phyloP scores from a whole-genome alignment of 768 basidiomycete genomes.

The Rhizopogon sp. region DNA sequence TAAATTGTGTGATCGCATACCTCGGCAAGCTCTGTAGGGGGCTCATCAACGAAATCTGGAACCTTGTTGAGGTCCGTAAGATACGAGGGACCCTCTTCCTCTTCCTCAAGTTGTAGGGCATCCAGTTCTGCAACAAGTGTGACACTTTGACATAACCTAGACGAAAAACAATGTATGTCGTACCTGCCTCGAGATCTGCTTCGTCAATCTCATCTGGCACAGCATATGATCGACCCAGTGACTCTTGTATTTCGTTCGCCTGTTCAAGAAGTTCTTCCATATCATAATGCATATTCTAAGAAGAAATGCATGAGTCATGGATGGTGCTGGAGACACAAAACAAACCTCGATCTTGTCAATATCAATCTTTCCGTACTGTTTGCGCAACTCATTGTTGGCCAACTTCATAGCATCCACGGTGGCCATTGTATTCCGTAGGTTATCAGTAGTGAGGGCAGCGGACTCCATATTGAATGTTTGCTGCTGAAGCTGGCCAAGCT shows the following conservation, averaged over 20 bases:
- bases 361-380: constrained; percentile 96
- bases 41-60: constrained; percentile 90
- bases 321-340: background rate
- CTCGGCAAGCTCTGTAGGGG: constrained; percentile 68
- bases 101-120: constrained; percentile 86
- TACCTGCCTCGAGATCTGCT: constrained; percentile 94
- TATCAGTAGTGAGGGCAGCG: constrained; percentile 93
- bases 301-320: background rate
- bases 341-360: constrained; percentile 97
- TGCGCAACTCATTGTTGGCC: constrained; percentile 94
- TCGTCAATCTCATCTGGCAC: constrained; percentile 98
- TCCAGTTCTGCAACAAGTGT: constrained; percentile 67
- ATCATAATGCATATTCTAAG: constrained; percentile 89
- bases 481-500: constrained; percentile 85
- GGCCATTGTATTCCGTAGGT: constrained; percentile 97
- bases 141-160: constrained; percentile 1
- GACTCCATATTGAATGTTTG: constrained; percentile 99
- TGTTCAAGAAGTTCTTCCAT: constrained; percentile 98
- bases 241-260: constrained; percentile 96
- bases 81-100: constrained; percentile 89
- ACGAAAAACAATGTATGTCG: constrained; percentile 12
- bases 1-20: constrained; percentile 29
- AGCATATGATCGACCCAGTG: constrained; percentile 87
- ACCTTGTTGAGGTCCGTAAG: constrained; percentile 79
- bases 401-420: constrained; percentile 94